Percentiles rank a stretch among this genome's conserved stretches.
Conservation (phyloP, 345 rosid species). For the Brassica nigra region DNA sequence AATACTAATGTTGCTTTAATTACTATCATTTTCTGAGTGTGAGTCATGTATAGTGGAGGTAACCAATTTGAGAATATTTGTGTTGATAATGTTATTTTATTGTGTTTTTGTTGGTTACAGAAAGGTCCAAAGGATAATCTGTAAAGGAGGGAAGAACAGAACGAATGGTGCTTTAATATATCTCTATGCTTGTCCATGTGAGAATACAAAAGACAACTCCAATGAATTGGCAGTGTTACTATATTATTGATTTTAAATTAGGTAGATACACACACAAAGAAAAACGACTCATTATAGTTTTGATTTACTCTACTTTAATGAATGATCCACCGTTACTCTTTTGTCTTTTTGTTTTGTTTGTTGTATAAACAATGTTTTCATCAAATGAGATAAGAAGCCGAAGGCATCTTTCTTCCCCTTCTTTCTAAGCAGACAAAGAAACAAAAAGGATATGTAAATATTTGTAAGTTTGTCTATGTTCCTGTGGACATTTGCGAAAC, state of each 20-base stretch:
- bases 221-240: slow-evolving; percentile 37
- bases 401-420: slow-evolving; percentile 33
- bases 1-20: slow-evolving; percentile 21
- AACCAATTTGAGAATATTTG: slow-evolving; percentile 35
- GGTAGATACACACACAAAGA: slow-evolving; percentile 1
- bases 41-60: slow-evolving; percentile 34
- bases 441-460: neutral
- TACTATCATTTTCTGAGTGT: slow-evolving; percentile 11
- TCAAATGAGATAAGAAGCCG: slow-evolving; percentile 33
- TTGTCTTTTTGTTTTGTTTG: slow-evolving; percentile 28
- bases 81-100: slow-evolving; percentile 34
- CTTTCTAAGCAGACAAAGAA: neutral
- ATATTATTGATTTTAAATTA: slow-evolving; percentile 31
- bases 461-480: neutral
- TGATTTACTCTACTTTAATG: slow-evolving; percentile 28
- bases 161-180: slow-evolving; percentile 32
- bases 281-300: slow-evolving; percentile 10
- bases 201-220: slow-evolving; percentile 38
- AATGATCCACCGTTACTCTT: slow-evolving; percentile 34
- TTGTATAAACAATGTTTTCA: slow-evolving; percentile 28
- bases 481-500: neutral
- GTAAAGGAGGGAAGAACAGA: slow-evolving; percentile 40
- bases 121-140: slow-evolving; percentile 42
- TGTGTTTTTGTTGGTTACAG: slow-evolving; percentile 36
- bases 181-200: slow-evolving; percentile 37